Evolutionary conservation across 495 filamentous ascomycete genomes (phyloP), one percentile per base, ranked within the genome.

Genomic region (Aspergillus panamensis): DNA sequence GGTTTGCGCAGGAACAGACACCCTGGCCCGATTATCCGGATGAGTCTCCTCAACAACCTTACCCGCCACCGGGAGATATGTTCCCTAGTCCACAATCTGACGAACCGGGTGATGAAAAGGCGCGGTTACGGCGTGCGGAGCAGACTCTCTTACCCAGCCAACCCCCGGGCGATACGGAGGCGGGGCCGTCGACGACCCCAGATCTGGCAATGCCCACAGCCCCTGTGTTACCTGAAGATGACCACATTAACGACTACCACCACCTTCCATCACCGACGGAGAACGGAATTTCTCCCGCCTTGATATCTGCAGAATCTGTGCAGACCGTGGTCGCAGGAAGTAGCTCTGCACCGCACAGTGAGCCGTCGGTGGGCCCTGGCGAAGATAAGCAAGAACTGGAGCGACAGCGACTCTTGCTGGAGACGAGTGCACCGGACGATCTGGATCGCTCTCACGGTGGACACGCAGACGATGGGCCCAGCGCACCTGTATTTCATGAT

Each of bases 361-460:
- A 61, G 14, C 55, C 56, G 6, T 39, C 67, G 17, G 57, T 67
- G 20, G 60, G 52, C 1, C 56, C 59, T 13, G 48, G 53, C n/a
- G 89, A 91, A 20, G 92, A 96, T 66, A 96, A 96, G 68, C 85
- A 88, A 63, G 93, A 96, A 64, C 77, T 91, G 19, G 90, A 96
- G 65, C 82, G 89, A 6, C 84, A 80, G 48, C 80, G 90, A 55
- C 71, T 96, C 5, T 73, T 92, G 48, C 79, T 80, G 58, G 85
- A 91, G 63, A 84, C 84, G 0, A 92, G 88, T 65, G 82, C 88
- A 3, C 92, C 91, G 20, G 61, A 64, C 9, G 70, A 69, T 17
- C 55, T 61, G 14, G 53, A 9, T 68, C 77, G 13, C 72, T 78
- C 21, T 74, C 75, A 75, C 20, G 77, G 84, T 35, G 77, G 75